Evolutionary conservation across 768 basidiomycete genomes (phyloP).

Genomic region (Boletus subparvulus): DNA sequence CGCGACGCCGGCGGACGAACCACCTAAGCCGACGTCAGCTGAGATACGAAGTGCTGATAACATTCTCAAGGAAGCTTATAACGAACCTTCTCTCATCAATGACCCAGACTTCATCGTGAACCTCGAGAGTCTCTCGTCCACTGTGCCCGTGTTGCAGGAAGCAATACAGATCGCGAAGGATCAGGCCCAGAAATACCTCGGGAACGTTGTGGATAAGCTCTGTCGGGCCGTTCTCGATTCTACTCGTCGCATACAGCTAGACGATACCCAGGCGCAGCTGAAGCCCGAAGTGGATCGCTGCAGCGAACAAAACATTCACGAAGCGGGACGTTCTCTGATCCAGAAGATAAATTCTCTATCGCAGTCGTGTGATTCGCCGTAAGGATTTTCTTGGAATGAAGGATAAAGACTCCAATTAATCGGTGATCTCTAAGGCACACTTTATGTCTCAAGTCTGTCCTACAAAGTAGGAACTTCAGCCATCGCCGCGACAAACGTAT

Average conservation of each 20-base stretch:
- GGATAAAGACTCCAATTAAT: not conserved
- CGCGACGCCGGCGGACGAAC: not conserved
- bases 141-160: constrained; percentile 20
- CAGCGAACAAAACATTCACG: constrained; percentile 17
- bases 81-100: constrained; percentile 18
- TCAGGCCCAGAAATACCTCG: constrained; percentile 22
- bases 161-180: constrained; percentile 9
- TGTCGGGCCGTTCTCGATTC: constrained; percentile 11
- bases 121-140: constrained; percentile 14
- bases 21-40: constrained; percentile 8
- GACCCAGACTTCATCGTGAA: constrained; percentile 26
- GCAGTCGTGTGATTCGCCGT: constrained; percentile 17
- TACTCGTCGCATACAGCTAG: constrained; percentile 16
- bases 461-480: not conserved
- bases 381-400: not conserved
- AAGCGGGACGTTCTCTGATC: constrained; percentile 11
- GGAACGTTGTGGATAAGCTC: constrained; percentile 17
- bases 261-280: constrained; percentile 16
- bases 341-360: constrained; percentile 21
- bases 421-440: constrained; percentile 11
- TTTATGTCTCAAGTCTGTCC: constrained; percentile 12
- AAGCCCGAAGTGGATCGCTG: constrained; percentile 11
- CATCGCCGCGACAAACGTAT: constrained; percentile 3
- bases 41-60: constrained; percentile 15
- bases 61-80: constrained; percentile 24